phyloP scores from a whole-genome alignment of 2,329 filamentous ascomycete genomes.

The Claviceps lovelessii region DNA sequence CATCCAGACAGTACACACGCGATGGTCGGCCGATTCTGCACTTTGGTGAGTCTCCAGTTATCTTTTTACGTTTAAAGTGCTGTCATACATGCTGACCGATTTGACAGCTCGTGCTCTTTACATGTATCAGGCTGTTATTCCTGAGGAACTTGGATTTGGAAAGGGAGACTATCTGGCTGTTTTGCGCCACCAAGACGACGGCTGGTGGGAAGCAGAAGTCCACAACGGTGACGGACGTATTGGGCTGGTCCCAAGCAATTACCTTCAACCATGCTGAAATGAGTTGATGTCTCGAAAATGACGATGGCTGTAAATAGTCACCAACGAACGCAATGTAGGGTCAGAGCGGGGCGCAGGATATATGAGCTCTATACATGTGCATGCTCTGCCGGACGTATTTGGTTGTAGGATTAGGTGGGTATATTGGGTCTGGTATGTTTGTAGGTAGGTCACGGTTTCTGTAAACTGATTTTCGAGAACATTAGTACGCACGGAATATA shows the following conservation, averaged over 20 bases:
- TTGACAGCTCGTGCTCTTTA: slow-evolving; percentile 79
- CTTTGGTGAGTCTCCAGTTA: slow-evolving; percentile 57
- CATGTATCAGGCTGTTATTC: slow-evolving; percentile 85
- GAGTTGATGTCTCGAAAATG: neutral
- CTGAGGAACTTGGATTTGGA: slow-evolving; percentile 80
- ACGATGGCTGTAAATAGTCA: slow-evolving; percentile 3
- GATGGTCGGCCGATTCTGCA: slow-evolving; percentile 82
- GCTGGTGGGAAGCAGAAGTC: slow-evolving; percentile 98
- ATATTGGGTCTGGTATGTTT: neutral
- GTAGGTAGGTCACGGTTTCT: neutral
- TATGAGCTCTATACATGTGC: slow-evolving; percentile 1
- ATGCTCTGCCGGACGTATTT: neutral
- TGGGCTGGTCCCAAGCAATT: slow-evolving; percentile 55
- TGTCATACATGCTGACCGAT: neutral
- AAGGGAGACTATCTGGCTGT: slow-evolving; percentile 90
- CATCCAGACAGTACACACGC: slow-evolving; percentile 64
- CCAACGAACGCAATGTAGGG: neutral
- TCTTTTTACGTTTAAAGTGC: slow-evolving; percentile 10
- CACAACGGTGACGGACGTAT: slow-evolving; percentile 48
- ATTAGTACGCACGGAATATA: neutral
- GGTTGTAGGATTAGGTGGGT: neutral
- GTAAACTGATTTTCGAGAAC: neutral
- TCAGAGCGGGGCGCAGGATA: neutral
- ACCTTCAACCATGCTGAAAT: slow-evolving; percentile 38
- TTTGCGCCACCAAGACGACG: slow-evolving; percentile 84